Evolutionary conservation across 768 basidiomycete species (phyloP).

Genomic region (Mycena filopes): DNA sequence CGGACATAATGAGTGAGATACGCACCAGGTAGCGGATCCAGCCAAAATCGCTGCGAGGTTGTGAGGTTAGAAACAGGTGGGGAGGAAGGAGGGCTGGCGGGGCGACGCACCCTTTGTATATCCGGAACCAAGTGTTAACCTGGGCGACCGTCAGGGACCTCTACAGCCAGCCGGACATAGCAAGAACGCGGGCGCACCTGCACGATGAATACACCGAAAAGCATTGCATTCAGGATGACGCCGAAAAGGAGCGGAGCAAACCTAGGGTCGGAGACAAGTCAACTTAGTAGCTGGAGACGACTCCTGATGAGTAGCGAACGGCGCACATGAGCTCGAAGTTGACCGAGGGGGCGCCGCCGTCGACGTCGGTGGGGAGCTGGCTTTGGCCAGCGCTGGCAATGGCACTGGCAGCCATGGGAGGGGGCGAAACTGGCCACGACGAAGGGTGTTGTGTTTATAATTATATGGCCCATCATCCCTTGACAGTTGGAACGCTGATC

Average conservation of each 20-base stretch:
- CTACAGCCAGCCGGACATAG: too few relatives aligned
- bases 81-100: too few relatives aligned
- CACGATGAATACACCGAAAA: slow-evolving; percentile 28
- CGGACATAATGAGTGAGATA: neutral
- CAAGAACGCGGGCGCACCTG: slow-evolving; percentile 6
- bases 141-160: neutral
- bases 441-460: too few relatives aligned
- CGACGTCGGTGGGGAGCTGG: neutral
- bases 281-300: too few relatives aligned
- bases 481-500: too few relatives aligned
- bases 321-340: slow-evolving; percentile 21
- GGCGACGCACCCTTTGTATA: slow-evolving; percentile 30
- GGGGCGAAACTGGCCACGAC: too few relatives aligned
- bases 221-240: slow-evolving; percentile 28
- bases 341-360: too few relatives aligned
- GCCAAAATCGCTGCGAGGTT: slow-evolving; percentile 10
- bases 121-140: slow-evolving; percentile 30
- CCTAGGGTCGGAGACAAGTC: neutral
- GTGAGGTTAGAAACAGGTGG: neutral
- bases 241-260: slow-evolving; percentile 31
- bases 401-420: too few relatives aligned
- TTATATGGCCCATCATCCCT: too few relatives aligned
- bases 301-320: too few relatives aligned
- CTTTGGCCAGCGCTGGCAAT: neutral
- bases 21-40: slow-evolving; percentile 26